Evolutionary conservation across 257 asterid genomes (phyloP).

Genomic region (Solanum lycopersicoides): DNA sequence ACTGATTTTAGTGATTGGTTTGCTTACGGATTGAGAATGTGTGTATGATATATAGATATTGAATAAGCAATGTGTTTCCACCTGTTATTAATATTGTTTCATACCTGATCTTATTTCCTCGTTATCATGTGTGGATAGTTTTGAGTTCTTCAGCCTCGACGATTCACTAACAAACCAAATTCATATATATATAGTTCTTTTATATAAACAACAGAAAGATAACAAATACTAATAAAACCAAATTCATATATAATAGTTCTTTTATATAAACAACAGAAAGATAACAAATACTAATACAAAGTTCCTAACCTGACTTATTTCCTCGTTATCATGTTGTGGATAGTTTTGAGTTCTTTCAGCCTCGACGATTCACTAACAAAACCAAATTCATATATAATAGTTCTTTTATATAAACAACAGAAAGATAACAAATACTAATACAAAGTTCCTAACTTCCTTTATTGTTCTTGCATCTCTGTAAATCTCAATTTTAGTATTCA

Average conservation of each 20-base stretch:
- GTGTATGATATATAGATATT: background rate
- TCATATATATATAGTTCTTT: too few relatives aligned
- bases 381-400: background rate
- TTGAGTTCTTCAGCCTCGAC: background rate
- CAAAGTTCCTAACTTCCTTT: background rate
- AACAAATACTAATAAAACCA: background rate
- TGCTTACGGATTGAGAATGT: background rate
- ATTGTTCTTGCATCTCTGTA: background rate
- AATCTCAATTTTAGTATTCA: too few relatives aligned
- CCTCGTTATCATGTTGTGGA: background rate
- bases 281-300: background rate
- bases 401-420: background rate
- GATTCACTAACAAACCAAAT: background rate
- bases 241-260: background rate
- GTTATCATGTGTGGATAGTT: background rate
- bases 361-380: background rate
- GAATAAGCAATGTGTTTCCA: background rate
- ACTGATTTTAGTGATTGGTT: background rate
- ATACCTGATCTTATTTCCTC: background rate
- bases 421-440: background rate
- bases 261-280: background rate
- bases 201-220: too few relatives aligned
- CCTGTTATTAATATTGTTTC: background rate
- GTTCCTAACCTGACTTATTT: background rate
- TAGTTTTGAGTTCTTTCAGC: background rate